Conservation (phyloP, 106 monocot genomes). For the Chionographis japonica region DNA sequence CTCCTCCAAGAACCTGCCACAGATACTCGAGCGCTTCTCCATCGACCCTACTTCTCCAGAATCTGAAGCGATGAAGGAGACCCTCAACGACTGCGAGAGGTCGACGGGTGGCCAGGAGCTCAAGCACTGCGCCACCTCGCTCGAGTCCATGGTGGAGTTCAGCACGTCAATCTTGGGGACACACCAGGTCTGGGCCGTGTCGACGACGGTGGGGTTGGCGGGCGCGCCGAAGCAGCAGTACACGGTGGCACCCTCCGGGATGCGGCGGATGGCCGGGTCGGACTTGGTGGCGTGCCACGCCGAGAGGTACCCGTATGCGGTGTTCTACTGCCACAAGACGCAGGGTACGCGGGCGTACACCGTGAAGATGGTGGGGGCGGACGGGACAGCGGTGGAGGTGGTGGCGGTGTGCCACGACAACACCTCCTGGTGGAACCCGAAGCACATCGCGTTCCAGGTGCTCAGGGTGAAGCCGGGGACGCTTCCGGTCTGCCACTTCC, state of each 20-base stretch:
- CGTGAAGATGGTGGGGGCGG: constrained; percentile 28
- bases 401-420: constrained; percentile 57
- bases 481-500: constrained; percentile 65
- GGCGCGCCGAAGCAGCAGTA: constrained; percentile 20
- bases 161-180: constrained; percentile 24
- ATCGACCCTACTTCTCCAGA: constrained; percentile 28
- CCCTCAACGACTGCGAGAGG: constrained; percentile 43
- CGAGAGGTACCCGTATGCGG: constrained; percentile 40
- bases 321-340: constrained; percentile 65
- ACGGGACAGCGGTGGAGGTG: constrained; percentile 44
- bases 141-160: constrained; percentile 91
- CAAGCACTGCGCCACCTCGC: constrained; percentile 58
- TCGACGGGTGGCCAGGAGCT: constrained; percentile 24
- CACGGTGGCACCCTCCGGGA: constrained; percentile 7
- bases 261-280: constrained; percentile 4
- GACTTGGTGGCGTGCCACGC: constrained; percentile 51
- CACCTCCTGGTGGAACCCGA: constrained; percentile 36
- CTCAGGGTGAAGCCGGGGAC: constrained; percentile 59
- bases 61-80: constrained; percentile 23
- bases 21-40: constrained; percentile 30
- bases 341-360: constrained; percentile 14
- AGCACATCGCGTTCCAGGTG: constrained; percentile 48
- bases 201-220: constrained; percentile 21
- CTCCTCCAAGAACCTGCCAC: constrained; percentile 35
- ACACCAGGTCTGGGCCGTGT: constrained; percentile 14